phyloP scores from a whole-genome alignment of 2,329 filamentous ascomycete genomes.

The Diaporthe sp. region DNA sequence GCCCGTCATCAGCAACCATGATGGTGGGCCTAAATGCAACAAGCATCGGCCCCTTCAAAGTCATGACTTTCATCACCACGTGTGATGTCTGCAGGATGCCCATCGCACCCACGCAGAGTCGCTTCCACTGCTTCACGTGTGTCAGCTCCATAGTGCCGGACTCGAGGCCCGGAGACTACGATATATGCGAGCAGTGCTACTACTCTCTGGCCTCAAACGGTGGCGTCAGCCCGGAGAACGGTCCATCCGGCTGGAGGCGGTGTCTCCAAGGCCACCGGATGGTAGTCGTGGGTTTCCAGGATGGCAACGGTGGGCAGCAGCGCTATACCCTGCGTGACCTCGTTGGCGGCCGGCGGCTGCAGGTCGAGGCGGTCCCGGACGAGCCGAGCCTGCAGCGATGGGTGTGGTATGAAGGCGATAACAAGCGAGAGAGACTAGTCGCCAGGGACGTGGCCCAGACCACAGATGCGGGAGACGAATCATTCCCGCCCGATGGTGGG shows the following conservation, averaged over 20 bases:
- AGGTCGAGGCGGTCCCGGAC: slow-evolving; percentile 64
- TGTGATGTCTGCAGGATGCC: slow-evolving; percentile 84
- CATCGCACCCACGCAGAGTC: slow-evolving; percentile 77
- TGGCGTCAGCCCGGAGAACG: slow-evolving; percentile 81
- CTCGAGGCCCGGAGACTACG: slow-evolving; percentile 79
- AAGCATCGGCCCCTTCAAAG: slow-evolving; percentile 70
- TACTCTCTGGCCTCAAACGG: slow-evolving; percentile 71
- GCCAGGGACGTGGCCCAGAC: slow-evolving; percentile 64
- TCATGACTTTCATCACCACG: slow-evolving; percentile 78
- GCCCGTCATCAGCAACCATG: slow-evolving; percentile 61
- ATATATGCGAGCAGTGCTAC: slow-evolving; percentile 87
- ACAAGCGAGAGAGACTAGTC: slow-evolving; percentile 61
- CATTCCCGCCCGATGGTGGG: slow-evolving; percentile 83
- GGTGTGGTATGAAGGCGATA: slow-evolving; percentile 61
- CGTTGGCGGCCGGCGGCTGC: slow-evolving; percentile 81
- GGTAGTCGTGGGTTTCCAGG: slow-evolving; percentile 82
- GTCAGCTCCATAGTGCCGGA: slow-evolving; percentile 64
- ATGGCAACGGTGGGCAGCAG: slow-evolving; percentile 74
- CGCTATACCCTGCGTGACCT: slow-evolving; percentile 78
- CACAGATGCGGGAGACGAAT: slow-evolving; percentile 52
- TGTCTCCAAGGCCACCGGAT: slow-evolving; percentile 88
- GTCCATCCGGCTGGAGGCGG: slow-evolving; percentile 84
- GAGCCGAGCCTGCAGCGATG: slow-evolving; percentile 60
- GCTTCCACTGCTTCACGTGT: slow-evolving; percentile 87
- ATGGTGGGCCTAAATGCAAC: slow-evolving; percentile 61